Conservation (phyloP, 2,329 filamentous ascomycete genomes). For the Coniochaeta prunicola region DNA sequence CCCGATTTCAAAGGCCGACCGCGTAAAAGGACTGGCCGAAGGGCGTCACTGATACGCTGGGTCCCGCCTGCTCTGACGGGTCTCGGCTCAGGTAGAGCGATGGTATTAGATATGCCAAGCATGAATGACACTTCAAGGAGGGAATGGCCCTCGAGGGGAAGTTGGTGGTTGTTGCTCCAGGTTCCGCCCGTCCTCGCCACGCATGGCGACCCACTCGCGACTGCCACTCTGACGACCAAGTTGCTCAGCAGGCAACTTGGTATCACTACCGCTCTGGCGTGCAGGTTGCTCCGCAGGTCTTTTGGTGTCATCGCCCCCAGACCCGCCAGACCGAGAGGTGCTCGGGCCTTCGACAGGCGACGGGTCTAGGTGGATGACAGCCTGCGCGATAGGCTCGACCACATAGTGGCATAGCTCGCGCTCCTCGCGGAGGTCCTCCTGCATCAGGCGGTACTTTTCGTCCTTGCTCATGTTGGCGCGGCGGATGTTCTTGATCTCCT, state of each 20-base stretch:
- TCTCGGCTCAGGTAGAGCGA: not conserved
- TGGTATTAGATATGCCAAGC: not conserved
- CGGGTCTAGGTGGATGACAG: conserved; percentile 61
- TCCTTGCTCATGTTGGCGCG: conserved; percentile 81
- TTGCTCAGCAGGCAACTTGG: conserved; percentile 54
- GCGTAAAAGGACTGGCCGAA: no score
- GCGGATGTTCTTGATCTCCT: conserved; percentile 81
- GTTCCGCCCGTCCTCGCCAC: conserved; percentile 22
- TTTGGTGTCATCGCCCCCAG: conserved; percentile 13
- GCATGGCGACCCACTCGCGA: conserved; percentile 27
- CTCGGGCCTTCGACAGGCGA: conserved; percentile 23
- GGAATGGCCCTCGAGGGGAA: not conserved
- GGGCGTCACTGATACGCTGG: not conserved
- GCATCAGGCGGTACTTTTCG: conserved; percentile 72
- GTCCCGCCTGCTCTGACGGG: not conserved
- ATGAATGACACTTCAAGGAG: not conserved
- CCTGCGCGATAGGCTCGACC: conserved; percentile 64
- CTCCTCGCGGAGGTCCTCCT: conserved; percentile 71
- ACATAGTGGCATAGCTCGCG: conserved; percentile 68
- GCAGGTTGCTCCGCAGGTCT: conserved; percentile 38
- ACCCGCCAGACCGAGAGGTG: conserved; percentile 5
- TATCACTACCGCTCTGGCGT: conserved; percentile 36
- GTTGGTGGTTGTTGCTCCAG: not conserved
- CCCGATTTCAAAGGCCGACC: no score
- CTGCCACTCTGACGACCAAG: conserved; percentile 33